phyloP scores from a whole-genome alignment of 108 stramenopile genomes.

The Mediolabrus comicus region DNA sequence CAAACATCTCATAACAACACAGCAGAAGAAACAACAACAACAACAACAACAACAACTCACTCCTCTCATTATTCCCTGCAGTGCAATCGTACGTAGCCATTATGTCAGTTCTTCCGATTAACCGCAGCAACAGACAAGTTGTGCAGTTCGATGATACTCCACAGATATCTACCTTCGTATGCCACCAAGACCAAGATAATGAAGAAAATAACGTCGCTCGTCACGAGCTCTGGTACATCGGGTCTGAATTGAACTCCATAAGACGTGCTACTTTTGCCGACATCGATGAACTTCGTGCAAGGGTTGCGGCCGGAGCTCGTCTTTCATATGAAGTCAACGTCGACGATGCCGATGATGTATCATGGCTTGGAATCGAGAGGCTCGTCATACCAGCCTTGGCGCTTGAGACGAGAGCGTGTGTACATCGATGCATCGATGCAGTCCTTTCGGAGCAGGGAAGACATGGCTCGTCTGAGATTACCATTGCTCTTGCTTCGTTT shows the following conservation, averaged over 20 bases:
- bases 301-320: background rate
- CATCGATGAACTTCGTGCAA: background rate
- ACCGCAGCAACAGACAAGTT: too few relatives aligned
- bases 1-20: too few relatives aligned
- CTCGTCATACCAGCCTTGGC: background rate
- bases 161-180: background rate
- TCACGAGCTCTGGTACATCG: background rate
- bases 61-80: too few relatives aligned
- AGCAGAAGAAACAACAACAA: too few relatives aligned
- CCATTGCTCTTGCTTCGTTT: background rate
- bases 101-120: too few relatives aligned
- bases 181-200: background rate
- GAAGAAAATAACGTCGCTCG: background rate
- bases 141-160: too few relatives aligned
- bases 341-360: too few relatives aligned
- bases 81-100: too few relatives aligned
- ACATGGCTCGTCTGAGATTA: background rate
- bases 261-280: background rate
- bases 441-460: background rate
- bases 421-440: background rate
- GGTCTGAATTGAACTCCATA: background rate
- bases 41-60: too few relatives aligned
- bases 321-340: background rate
- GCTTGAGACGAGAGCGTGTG: background rate
- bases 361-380: too few relatives aligned